Evolutionary conservation across 2,329 filamentous ascomycete genomes (phyloP), one percentile per base, ranked within the genome.

Genomic region (Samsoniella hepiali): DNA sequence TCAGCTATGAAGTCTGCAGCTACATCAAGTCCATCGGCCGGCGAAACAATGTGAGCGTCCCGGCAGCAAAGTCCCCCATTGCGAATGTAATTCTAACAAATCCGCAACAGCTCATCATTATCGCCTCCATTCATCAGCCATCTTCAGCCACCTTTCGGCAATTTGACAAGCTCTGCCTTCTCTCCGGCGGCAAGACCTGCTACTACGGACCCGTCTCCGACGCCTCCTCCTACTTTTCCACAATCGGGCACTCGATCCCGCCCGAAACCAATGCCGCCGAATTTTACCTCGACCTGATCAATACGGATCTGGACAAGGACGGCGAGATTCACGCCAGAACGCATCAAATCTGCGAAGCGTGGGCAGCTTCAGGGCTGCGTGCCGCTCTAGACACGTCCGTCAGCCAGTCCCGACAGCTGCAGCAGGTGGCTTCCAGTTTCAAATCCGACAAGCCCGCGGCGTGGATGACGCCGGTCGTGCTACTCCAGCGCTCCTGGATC

Each of bases 61-160:
- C 9, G 1, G 15, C 31, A 15, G 22, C 6, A 9, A 22, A 22
- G 22, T 22, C 9, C 5, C 17, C n/a, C 17, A 45, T 5, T 17
- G 3, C 59, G 29, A 36, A 36, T 51, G 58, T 49, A 47, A 27
- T 32, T 38, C 29, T 58, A 49, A 49, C n/a, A 3, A 4, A 11
- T 5, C 42, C 65, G 22, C 22, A 58, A 57, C 64, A 89, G 85
- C 80, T 95, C 65, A 86, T 95, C 64, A 86, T 95, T 36, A 87
- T 96, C 64, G 89, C 89, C 4, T 91, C 89, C 45, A 95, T 96
- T 65, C 92, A 96, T 72, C 92, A 96, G 71, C 92, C 92, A 0
- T 94, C 91, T 0, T 91, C 90, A 0, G 83, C 87, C 0, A 93
- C 90, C 0, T 96, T 92, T 69, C 83, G 88, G 66, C 83, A 93